Conservation (phyloP, 805 yeast genomes). For the Limtongia smithiae region DNA sequence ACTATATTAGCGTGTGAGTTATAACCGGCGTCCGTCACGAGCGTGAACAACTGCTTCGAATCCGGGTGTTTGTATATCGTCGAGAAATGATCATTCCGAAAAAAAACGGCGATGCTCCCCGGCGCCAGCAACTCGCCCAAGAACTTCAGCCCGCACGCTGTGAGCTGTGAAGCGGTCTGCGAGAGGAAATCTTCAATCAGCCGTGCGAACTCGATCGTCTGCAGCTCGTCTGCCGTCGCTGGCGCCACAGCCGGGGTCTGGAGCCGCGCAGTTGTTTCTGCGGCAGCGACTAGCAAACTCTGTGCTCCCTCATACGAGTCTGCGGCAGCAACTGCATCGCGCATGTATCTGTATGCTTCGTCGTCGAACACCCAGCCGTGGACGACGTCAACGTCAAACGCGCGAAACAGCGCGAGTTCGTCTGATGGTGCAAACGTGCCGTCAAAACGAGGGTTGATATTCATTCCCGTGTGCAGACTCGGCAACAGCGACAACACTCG, state of each 20-base stretch:
- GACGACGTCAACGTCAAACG: slow-evolving; percentile 57
- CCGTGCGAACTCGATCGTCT: slow-evolving; percentile 22
- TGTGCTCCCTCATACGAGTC: slow-evolving; percentile 60
- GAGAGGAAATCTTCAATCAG: slow-evolving; percentile 49
- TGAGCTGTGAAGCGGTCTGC: slow-evolving; percentile 69
- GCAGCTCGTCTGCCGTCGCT: slow-evolving; percentile 15
- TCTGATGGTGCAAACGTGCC: slow-evolving; percentile 55
- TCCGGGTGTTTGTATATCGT: slow-evolving; percentile 49
- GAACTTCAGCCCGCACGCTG: slow-evolving; percentile 57
- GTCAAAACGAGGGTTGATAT: slow-evolving; percentile 66
- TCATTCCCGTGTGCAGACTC: slow-evolving; percentile 62
- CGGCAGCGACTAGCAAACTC: slow-evolving; percentile 49
- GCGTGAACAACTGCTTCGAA: slow-evolving; percentile 50
- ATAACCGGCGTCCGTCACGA: slow-evolving; percentile 75
- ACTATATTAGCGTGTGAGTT: slow-evolving; percentile 49
- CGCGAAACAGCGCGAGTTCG: slow-evolving; percentile 54
- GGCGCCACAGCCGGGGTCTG: slow-evolving; percentile 11
- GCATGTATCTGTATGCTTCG: slow-evolving; percentile 35
- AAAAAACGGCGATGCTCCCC: slow-evolving; percentile 64
- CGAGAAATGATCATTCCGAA: slow-evolving; percentile 85
- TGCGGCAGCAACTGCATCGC: slow-evolving; percentile 40
- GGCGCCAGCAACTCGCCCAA: slow-evolving; percentile 46
- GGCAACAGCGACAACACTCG: slow-evolving; percentile 57
- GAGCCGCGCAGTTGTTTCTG: slow-evolving; percentile 35
- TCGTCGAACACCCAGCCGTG: slow-evolving; percentile 80